Conservation (phyloP, 2,329 filamentous ascomycete genomes). For the Fusarium sp. region DNA sequence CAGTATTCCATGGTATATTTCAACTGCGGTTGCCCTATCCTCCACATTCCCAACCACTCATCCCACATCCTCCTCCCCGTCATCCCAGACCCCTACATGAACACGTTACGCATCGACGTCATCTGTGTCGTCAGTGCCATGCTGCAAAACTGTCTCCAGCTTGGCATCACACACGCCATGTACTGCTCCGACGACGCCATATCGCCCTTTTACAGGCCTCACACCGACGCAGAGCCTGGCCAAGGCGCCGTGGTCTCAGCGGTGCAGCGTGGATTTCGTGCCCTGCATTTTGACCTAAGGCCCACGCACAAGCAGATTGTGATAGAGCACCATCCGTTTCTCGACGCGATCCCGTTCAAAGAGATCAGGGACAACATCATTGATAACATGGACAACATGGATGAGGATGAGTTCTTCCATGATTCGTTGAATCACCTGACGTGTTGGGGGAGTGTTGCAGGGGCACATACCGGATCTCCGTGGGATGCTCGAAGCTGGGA, state of each 20-base stretch:
- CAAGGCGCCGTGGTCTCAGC: slow-evolving; percentile 28
- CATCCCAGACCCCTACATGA: slow-evolving; percentile 41
- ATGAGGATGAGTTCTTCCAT: slow-evolving; percentile 47
- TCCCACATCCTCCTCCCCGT: slow-evolving; percentile 38
- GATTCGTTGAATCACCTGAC: slow-evolving; percentile 45
- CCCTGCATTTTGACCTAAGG: slow-evolving; percentile 43
- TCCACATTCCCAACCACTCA: slow-evolving; percentile 38
- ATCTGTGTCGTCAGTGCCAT: slow-evolving; percentile 41
- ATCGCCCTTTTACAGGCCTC: slow-evolving; percentile 41
- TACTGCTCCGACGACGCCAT: slow-evolving; percentile 42
- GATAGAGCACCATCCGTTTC: slow-evolving; percentile 43
- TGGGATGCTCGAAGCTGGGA: slow-evolving; percentile 49
- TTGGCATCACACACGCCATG: slow-evolving; percentile 41
- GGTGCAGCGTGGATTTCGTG: slow-evolving; percentile 35
- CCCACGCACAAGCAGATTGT: slow-evolving; percentile 43
- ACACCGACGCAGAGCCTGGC: slow-evolving; percentile 22
- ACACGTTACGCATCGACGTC: slow-evolving; percentile 43
- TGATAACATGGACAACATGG: slow-evolving; percentile 29
- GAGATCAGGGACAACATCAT: slow-evolving; percentile 45
- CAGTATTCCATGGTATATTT: slow-evolving; percentile 30
- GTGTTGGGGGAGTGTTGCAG: slow-evolving; percentile 44
- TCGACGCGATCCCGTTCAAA: slow-evolving; percentile 44
- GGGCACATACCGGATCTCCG: slow-evolving; percentile 42
- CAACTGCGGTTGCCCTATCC: slow-evolving; percentile 41
- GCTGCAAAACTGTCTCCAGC: slow-evolving; percentile 42